Evolutionary conservation across 202 grass and related monocot species (phyloP).

Genomic region (Saccharum hybrid): DNA sequence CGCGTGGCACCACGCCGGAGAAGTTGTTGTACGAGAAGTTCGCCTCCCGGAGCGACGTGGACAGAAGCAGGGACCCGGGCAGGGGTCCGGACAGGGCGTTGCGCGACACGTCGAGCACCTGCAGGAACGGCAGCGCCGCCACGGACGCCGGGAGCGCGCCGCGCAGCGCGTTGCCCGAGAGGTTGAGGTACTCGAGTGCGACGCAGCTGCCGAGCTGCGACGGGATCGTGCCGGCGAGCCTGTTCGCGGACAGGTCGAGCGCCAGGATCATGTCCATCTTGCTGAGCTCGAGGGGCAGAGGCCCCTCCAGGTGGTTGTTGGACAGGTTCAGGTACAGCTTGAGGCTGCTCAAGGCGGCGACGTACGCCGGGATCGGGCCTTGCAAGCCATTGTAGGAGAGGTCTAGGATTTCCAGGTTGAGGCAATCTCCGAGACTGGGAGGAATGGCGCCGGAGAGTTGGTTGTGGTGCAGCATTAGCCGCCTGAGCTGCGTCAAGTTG

Average conservation of each 20-base stretch:
- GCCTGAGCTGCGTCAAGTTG: conserved; percentile 60
- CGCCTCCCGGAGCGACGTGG: conserved; percentile 42
- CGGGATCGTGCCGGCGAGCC: conserved; percentile 52
- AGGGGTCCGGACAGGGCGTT: conserved; percentile 53
- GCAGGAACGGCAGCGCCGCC: conserved; percentile 48
- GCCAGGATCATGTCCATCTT: conserved; percentile 70
- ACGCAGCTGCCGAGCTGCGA: conserved; percentile 54
- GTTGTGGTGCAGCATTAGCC: conserved; percentile 61
- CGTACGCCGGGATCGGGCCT: conserved; percentile 43
- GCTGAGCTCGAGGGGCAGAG: conserved; percentile 57
- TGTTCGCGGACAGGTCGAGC: conserved; percentile 63
- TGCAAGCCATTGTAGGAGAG: conserved; percentile 61
- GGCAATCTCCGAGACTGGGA: conserved; percentile 50
- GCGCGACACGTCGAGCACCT: conserved; percentile 55
- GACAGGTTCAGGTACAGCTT: conserved; percentile 68
- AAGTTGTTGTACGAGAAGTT: conserved; percentile 70
- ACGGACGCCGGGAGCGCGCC: conserved; percentile 56
- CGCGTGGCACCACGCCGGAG: conserved; percentile 41
- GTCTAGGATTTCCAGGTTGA: conserved; percentile 64
- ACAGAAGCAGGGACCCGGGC: conserved; percentile 38
- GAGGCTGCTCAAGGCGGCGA: conserved; percentile 59
- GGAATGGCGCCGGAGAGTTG: conserved; percentile 51
- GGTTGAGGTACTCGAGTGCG: conserved; percentile 63
- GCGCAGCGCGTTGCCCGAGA: conserved; percentile 57
- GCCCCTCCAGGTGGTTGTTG: conserved; percentile 54